Conservation (phyloP, 2,329 filamentous ascomycete genomes). For the Venturia nashicola region DNA sequence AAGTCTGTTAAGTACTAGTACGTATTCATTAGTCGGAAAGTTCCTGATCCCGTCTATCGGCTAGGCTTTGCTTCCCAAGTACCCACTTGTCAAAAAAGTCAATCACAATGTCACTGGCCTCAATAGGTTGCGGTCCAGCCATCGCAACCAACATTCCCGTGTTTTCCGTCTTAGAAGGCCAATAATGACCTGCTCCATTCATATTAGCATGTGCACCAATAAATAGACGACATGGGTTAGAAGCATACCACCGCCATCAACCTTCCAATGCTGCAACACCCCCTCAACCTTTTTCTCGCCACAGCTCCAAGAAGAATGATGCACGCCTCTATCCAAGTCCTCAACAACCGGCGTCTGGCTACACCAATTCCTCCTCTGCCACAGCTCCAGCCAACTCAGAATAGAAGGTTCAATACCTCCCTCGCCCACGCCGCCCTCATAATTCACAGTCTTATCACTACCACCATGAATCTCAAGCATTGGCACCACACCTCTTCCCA, state of each 20-base stretch:
- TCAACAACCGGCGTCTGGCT: conserved; percentile 19
- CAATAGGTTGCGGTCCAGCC: conserved; percentile 29
- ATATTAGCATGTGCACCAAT: not conserved
- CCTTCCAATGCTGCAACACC: conserved; percentile 33
- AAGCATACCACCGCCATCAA: conserved; percentile 29
- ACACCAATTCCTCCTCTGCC: not conserved
- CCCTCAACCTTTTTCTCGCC: conserved; percentile 17
- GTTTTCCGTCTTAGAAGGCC: conserved; percentile 34
- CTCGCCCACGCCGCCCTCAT: conserved; percentile 30
- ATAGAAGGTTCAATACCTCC: conserved; percentile 34
- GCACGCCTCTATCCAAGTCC: conserved; percentile 28
- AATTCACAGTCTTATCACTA: conserved; percentile 33
- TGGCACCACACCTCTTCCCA: conserved; percentile 27
- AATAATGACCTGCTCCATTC: conserved; percentile 25
- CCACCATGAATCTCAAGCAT: conserved; percentile 41
- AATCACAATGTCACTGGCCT: conserved; percentile 33
- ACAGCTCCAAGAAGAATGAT: conserved; percentile 32
- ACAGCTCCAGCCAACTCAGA: conserved; percentile 22
- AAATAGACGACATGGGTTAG: not conserved
- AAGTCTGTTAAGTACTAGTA: too few relatives aligned
- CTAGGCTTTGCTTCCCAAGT: not conserved
- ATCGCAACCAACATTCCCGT: conserved; percentile 30
- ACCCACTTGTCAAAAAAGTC: conserved; percentile 31
- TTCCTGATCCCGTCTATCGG: too few relatives aligned
- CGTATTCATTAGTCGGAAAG: too few relatives aligned